Evolutionary conservation across 306 rosid species (phyloP).

Genomic region (Castanea crenata): DNA sequence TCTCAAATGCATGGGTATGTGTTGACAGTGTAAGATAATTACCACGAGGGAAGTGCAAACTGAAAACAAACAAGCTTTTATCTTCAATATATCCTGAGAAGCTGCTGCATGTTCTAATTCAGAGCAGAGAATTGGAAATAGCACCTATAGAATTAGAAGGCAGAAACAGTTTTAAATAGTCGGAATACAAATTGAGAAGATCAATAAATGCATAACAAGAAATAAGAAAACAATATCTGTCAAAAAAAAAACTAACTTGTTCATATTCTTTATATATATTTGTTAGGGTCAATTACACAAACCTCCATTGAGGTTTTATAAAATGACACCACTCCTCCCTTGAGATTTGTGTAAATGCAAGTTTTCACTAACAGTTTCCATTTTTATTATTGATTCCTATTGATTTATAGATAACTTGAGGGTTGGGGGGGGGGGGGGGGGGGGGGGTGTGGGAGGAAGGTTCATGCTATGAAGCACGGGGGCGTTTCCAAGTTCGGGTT

Average conservation of each 20-base stretch:
- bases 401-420: no score
- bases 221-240: not conserved
- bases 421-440: no score
- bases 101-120: constrained; percentile 49
- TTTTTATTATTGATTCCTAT: no score
- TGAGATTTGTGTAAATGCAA: no score
- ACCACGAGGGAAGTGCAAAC: constrained; percentile 86
- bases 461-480: no score
- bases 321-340: no score
- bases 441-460: no score
- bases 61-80: constrained; percentile 78
- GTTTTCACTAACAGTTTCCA: no score
- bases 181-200: constrained; percentile 11
- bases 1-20: constrained; percentile 10
- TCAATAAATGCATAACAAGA: not conserved
- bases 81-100: constrained; percentile 44
- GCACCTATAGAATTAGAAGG: constrained; percentile 49
- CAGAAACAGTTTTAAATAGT: constrained; percentile 18
- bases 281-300: no score
- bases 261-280: no score
- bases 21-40: constrained; percentile 20
- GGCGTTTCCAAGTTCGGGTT: no score
- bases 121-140: constrained; percentile 55
- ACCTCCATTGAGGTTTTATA: no score
- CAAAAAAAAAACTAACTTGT: not conserved